phyloP scores from a whole-genome alignment of 805 yeast species.

The Candida krabiensis region DNA sequence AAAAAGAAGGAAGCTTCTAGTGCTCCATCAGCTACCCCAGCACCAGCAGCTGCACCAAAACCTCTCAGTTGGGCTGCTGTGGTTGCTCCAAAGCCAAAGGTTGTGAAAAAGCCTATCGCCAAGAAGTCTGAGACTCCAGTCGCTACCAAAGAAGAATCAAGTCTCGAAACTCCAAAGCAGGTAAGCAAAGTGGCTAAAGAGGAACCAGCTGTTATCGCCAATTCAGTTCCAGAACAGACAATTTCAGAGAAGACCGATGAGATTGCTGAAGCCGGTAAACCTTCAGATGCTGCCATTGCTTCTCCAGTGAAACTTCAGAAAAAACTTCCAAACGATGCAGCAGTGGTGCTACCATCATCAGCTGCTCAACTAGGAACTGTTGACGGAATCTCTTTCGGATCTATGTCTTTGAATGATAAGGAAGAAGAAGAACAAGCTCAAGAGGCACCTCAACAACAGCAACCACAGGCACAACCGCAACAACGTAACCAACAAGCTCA shows the following conservation, averaged over 20 bases:
- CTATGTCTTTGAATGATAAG: constrained; percentile 49
- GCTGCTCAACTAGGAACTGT: constrained; percentile 44
- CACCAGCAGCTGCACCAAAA: constrained; percentile 15
- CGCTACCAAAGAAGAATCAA: constrained; percentile 15
- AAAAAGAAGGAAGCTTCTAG: constrained; percentile 13
- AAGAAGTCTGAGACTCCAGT: constrained; percentile 10
- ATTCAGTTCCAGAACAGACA: constrained; percentile 2
- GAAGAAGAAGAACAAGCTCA: constrained; percentile 28
- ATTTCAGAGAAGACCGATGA: constrained; percentile 7
- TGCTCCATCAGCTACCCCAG: constrained; percentile 17
- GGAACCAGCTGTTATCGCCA: constrained; percentile 5
- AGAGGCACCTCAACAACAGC: constrained; percentile 14
- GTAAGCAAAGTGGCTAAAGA: constrained; percentile 6
- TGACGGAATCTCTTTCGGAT: constrained; percentile 57
- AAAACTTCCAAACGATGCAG: constrained; percentile 22
- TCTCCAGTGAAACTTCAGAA: constrained; percentile 10
- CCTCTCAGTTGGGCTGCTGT: constrained; percentile 26
- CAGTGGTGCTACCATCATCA: constrained; percentile 48
- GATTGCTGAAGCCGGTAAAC: constrained; percentile 7
- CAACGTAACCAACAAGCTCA: constrained; percentile 19
- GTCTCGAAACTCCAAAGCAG: constrained; percentile 7
- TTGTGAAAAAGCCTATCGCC: constrained; percentile 20
- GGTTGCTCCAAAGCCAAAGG: constrained; percentile 27
- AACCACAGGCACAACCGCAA: constrained; percentile 17
- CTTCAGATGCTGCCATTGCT: background rate